Evolutionary conservation across 306 rosid genomes (phyloP).

Genomic region (Cicer chorassanicum): DNA sequence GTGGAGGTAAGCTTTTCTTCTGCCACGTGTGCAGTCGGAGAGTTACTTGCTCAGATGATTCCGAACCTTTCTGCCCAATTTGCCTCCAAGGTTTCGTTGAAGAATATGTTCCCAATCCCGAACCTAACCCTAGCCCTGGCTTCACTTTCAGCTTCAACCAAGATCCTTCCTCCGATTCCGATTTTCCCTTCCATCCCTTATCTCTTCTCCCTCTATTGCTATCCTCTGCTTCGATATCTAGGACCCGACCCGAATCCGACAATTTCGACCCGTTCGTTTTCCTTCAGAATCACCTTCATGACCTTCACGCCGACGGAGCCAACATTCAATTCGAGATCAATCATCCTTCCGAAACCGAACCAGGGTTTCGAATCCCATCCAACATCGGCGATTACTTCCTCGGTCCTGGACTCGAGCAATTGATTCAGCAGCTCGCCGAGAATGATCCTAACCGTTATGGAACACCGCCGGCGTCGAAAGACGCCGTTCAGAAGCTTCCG

Average conservation of each 20-base stretch:
- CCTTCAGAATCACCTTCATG: conserved; percentile 79
- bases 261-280: conserved; percentile 72
- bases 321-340: conserved; percentile 76
- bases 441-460: conserved; percentile 91
- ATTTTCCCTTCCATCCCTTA: conserved; percentile 25
- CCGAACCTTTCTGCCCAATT: conserved; percentile 79
- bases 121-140: conserved; percentile 43
- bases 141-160: neutral
- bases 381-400: conserved; percentile 91
- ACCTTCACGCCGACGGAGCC: conserved; percentile 66
- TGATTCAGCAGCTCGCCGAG: conserved; percentile 97
- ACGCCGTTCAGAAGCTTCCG: conserved; percentile 69
- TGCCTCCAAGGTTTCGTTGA: conserved; percentile 80
- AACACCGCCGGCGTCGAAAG: conserved; percentile 86
- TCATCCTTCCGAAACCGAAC: conserved; percentile 62
- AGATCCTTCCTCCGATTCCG: conserved; percentile 31
- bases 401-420: conserved; percentile 92
- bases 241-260: conserved; percentile 56
- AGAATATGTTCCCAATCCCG: conserved; percentile 49
- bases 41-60: conserved; percentile 57
- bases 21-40: conserved; percentile 71
- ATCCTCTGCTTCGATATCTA: conserved; percentile 50
- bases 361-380: conserved; percentile 55
- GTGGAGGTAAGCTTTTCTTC: conserved; percentile 54
- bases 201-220: conserved; percentile 56